phyloP scores from a whole-genome alignment of 73 alveolate species.

The Durusdinium trenchii region DNA sequence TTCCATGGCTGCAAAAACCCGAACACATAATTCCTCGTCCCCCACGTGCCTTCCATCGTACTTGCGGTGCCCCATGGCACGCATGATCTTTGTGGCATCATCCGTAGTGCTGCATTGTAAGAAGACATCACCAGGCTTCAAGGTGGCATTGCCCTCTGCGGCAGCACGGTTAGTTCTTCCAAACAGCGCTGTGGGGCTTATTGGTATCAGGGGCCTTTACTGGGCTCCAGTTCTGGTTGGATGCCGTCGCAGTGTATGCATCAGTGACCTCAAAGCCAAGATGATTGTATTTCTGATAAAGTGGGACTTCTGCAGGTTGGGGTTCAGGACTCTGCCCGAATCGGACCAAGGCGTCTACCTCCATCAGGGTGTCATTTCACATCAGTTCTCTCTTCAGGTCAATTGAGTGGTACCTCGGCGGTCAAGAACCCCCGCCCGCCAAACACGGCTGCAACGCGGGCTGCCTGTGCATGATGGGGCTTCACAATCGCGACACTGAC shows the following conservation, averaged over 20 bases:
- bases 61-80: conserved; percentile 96
- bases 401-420: too few species aligned
- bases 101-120: conserved; percentile 69
- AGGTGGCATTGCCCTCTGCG: conserved; percentile 39
- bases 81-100: conserved; percentile 94
- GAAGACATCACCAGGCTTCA: conserved; percentile 82
- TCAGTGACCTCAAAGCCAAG: too few species aligned
- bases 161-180: background rate
- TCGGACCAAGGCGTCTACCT: background rate
- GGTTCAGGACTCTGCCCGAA: background rate
- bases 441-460: background rate
- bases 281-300: background rate
- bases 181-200: too few species aligned
- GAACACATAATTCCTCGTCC: background rate
- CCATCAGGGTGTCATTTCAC: background rate
- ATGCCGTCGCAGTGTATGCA: too few species aligned
- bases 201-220: too few species aligned
- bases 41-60: conserved; percentile 84
- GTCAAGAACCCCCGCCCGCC: background rate
- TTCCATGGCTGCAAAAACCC: too few species aligned
- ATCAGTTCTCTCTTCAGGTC: background rate
- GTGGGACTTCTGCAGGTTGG: background rate
- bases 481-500: conserved; percentile 65
- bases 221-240: too few species aligned
- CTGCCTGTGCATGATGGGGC: conserved; percentile 70